Evolutionary conservation across 2,329 filamentous ascomycete species (phyloP).

Genomic region (Colletotrichum liriopes): DNA sequence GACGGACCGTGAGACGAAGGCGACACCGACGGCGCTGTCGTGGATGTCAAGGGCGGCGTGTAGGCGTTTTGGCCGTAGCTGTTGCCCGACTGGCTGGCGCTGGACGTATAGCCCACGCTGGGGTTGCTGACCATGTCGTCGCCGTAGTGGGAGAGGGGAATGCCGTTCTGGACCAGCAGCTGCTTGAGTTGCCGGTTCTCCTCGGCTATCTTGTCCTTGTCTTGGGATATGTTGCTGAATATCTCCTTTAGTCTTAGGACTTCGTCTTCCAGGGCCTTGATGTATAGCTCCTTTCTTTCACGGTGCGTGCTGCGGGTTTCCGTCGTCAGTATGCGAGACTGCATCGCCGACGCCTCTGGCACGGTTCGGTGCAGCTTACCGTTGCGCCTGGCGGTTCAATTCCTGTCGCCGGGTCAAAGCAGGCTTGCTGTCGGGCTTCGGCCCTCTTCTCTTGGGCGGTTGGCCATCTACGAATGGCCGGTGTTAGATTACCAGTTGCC

Average conservation of each 20-base stretch:
- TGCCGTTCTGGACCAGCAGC: slow-evolving; percentile 68
- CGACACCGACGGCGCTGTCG: slow-evolving; percentile 59
- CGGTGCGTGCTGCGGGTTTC: slow-evolving; percentile 84
- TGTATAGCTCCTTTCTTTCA: slow-evolving; percentile 96
- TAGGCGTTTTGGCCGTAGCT: slow-evolving; percentile 70
- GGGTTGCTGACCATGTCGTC: slow-evolving; percentile 64
- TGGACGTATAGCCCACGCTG: slow-evolving; percentile 65
- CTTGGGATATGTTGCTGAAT: slow-evolving; percentile 80
- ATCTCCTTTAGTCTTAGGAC: slow-evolving; percentile 90
- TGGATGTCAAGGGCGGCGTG: slow-evolving; percentile 64
- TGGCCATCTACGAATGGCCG: slow-evolving; percentile 76
- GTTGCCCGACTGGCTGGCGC: slow-evolving; percentile 71
- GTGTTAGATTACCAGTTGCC: slow-evolving; percentile 9
- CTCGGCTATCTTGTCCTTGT: slow-evolving; percentile 81
- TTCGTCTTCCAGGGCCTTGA: slow-evolving; percentile 93
- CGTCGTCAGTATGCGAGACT: slow-evolving; percentile 40
- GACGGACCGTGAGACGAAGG: slow-evolving; percentile 49
- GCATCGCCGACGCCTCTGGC: not conserved
- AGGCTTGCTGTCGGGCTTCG: slow-evolving; percentile 96
- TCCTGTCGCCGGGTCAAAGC: slow-evolving; percentile 93
- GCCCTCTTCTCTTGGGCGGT: slow-evolving; percentile 88
- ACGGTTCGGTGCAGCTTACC: slow-evolving; percentile 68
- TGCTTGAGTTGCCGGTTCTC: slow-evolving; percentile 84
- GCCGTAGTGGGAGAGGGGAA: slow-evolving; percentile 53
- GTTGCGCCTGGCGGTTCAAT: slow-evolving; percentile 94